Percentiles rank a stretch among this genome's conserved stretches.
phyloP scores from a whole-genome alignment of 148 eudicot genomes.

The Vaccinium corymbosum region DNA sequence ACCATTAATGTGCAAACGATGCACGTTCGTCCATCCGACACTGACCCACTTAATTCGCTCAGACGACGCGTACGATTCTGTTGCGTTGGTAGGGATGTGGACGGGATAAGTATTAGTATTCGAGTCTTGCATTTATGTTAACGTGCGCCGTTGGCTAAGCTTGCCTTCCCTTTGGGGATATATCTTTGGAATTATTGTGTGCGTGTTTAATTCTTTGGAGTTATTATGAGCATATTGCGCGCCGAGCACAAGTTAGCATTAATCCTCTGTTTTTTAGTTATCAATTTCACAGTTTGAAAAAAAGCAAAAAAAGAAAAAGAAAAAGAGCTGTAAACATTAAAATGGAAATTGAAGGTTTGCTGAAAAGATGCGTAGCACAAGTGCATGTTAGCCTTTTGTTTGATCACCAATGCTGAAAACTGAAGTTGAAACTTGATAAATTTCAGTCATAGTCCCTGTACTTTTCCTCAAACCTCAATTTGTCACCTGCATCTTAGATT shows the following conservation, averaged over 20 bases:
- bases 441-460: not conserved
- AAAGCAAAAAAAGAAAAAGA: too few relatives aligned
- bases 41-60: not conserved
- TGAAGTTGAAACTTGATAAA: not conserved
- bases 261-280: not conserved
- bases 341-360: not conserved
- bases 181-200: not conserved
- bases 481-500: not conserved
- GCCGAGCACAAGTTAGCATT: not conserved
- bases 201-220: not conserved
- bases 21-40: conserved; percentile 6
- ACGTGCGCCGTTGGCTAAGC: conserved; percentile 1
- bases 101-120: not conserved
- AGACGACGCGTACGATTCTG: conserved; percentile 9
- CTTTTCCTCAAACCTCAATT: not conserved
- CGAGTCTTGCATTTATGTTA: not conserved
- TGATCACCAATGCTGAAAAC: not conserved
- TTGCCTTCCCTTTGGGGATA: not conserved
- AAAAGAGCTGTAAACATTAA: too few relatives aligned
- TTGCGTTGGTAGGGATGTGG: not conserved
- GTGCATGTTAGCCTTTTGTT: not conserved
- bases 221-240: not conserved
- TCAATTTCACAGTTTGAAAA: not conserved
- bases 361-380: not conserved
- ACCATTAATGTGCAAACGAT: conserved; percentile 5